phyloP scores from a whole-genome alignment of 73 alveolate genomes.

The Paraurostyla sp. region DNA sequence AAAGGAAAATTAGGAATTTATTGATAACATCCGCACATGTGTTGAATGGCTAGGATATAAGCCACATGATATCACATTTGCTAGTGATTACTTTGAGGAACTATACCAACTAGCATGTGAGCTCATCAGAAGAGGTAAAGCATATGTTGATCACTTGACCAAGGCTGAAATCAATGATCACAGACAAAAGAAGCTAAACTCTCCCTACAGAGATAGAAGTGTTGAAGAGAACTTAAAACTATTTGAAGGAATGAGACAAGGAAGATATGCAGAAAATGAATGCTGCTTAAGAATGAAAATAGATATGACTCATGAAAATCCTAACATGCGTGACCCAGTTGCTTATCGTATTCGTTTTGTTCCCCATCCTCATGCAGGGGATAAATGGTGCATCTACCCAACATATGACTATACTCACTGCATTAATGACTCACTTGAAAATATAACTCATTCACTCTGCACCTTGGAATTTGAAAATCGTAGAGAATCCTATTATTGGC shows the following conservation, averaged over 20 bases:
- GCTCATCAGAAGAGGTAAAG: constrained; percentile 92
- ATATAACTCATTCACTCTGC: constrained; percentile 98
- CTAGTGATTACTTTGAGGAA: constrained; percentile 95
- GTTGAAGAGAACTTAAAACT: constrained; percentile 94
- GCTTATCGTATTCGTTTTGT: constrained; percentile 97
- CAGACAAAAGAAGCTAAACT: constrained; percentile 87
- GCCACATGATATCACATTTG: constrained; percentile 96
- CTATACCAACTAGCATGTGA: constrained; percentile 95
- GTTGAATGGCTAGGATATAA: constrained; percentile 96
- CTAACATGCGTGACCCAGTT: constrained; percentile 98
- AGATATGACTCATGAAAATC: constrained; percentile 94
- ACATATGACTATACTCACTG: constrained; percentile 99
- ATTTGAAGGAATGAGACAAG: constrained; percentile 97
- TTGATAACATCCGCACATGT: constrained; percentile 91
- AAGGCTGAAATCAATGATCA: constrained; percentile 82
- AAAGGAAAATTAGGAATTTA: constrained; percentile 96
- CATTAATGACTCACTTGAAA: constrained; percentile 96
- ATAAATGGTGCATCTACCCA: constrained; percentile 99
- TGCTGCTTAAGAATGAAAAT: constrained; percentile 97
- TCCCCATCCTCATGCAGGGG: constrained; percentile 99
- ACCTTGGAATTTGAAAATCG: constrained; percentile 98
- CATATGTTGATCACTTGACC: constrained; percentile 93
- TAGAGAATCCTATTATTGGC: constrained; percentile 99
- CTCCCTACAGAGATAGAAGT: constrained; percentile 96
- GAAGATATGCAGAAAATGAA: constrained; percentile 95